These are phyloP conservation scores for Ascochyta clinopodiicola DNA, from an alignment of 2,329 filamentous ascomycete genomes.

Conservation along the genomic window DNA sequence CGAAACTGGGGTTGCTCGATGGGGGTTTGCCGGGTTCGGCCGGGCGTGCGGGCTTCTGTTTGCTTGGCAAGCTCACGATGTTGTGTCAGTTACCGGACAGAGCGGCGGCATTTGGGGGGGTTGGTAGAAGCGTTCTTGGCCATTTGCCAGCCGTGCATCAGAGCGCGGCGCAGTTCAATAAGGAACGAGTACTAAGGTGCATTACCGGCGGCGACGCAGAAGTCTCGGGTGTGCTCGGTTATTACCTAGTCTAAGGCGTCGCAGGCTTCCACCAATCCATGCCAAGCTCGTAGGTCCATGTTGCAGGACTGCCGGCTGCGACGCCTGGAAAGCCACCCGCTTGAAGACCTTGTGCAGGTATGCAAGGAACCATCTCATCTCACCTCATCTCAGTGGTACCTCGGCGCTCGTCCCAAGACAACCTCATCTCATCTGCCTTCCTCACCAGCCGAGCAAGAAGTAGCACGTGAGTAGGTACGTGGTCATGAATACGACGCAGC, in stretches of 20 bases:
- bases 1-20: constrained; percentile 13
- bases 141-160: not conserved
- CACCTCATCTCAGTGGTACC: too few relatives aligned
- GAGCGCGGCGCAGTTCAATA: not conserved
- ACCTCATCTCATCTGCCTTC: not conserved
- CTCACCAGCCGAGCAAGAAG: not conserved
- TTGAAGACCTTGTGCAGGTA: not conserved
- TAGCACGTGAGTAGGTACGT: too few relatives aligned
- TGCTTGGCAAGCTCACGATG: constrained; percentile 7
- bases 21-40: constrained; percentile 5
- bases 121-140: constrained; percentile 17
- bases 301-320: constrained; percentile 12
- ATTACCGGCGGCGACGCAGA: constrained; percentile 1
- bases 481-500: constrained; percentile 2
- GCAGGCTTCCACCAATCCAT: constrained; percentile 5
- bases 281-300: constrained; percentile 4
- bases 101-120: not conserved
- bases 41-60: constrained; percentile 7
- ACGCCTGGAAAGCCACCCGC: constrained; percentile 1
- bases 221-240: constrained; percentile 14
- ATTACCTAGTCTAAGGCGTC: not conserved
- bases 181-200: not conserved
- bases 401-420: too few relatives aligned
- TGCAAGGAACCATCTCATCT: not conserved
- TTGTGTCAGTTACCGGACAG: not conserved